Evolutionary conservation across 805 yeast genomes (phyloP), one percentile per base, ranked within the genome.

Genomic region (Kurtzmaniella fragi): DNA sequence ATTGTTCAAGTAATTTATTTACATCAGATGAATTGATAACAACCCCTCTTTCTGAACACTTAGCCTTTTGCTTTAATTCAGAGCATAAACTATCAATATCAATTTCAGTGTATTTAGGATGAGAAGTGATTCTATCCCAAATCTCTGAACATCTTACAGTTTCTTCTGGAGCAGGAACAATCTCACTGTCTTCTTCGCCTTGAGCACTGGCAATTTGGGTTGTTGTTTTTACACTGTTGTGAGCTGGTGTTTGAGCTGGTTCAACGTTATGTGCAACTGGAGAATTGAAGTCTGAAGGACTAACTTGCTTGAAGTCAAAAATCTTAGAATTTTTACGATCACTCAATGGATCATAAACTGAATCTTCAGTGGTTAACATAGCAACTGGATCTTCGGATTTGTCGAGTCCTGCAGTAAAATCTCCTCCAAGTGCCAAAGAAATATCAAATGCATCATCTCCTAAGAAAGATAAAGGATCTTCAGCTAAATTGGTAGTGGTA

Each of bases 41-140:
- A 26, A 84, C 97, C 13, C 99, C 99, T 40, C 73, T 67, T 55
- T 91, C 97, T 11, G 95, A 83, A 67, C 99, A 93, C 63, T 88
- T 89, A 9, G 98, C 99, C 73, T 91, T 93, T 29, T 81, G 63
- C 62, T 91, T 85, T 56, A 93, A 73, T 64, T 93, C 99, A 32
- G 67, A 57, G 72, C 99, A 93, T 57, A 93, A 73, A 2, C 96
- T 95, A 56, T 91, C 97, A 47, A 93, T 90, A 60, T 93, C 99
- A 38, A 93, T 71, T 43, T 90, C 96, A 4, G 93, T 80, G 61
- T 90, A 93, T 56, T 84, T 79, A 27, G 99, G 98, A 70, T 93
- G 98, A 16, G 93, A 63, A 2, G 96, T 85, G 29, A 93, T 84
- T 54, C 98, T 76, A 61, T 91, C 98, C 99, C 99, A 93, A 12